Evolutionary conservation across 2,329 filamentous ascomycete genomes (phyloP), one percentile per base, ranked within the genome.

Genomic region (Drechmeria coniospora): DNA sequence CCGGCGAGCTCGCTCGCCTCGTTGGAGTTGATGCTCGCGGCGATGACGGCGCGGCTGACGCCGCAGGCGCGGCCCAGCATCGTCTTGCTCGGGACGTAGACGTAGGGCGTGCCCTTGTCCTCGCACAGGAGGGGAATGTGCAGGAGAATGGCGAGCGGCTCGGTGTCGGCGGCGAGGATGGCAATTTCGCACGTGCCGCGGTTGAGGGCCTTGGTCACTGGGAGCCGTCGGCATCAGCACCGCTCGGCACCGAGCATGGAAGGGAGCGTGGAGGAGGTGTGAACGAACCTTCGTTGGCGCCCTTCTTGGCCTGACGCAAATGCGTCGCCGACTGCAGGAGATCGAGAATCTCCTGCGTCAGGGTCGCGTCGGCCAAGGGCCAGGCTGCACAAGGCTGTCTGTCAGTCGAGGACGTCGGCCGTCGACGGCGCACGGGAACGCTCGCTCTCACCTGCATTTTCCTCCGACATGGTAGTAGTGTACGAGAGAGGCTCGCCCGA

Each of bases 131-230:
- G 75, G 17, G 87, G 87, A 23, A 94, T 65, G 58, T 92, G 84
- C 34, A 93, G 70, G 26, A 92, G 66, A 41, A 94, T 94, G 29
- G 83, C 79, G 28, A 94, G 68, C 23, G 86, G 86, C 32, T 72
- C 69, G 43, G 83, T 90, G 53, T 95, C 87, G 38, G 82, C 84
- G 26, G 84, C 83, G 30, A 94, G 73, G 43, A 95, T 70, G 48
- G 93, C 76, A 38, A 95, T 64, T 61, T 95, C 87, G 42, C 74
- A 74, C 36, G 87, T 84, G 59, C 87, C 86, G 43, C 87, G 78
- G 64, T 90, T 92, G 27, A 93, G 68, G 2, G 82, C 79, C 67
- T 92, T 92, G 50, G 82, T 92, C 26, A 53, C 53, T 46, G 40
- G 24, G 37, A 33, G 31, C 31, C 23, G 12, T 8, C 6, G 7